Evolutionary conservation across 352 stramenopile genomes (phyloP).

Genomic region (Lagenidium giganteum): DNA sequence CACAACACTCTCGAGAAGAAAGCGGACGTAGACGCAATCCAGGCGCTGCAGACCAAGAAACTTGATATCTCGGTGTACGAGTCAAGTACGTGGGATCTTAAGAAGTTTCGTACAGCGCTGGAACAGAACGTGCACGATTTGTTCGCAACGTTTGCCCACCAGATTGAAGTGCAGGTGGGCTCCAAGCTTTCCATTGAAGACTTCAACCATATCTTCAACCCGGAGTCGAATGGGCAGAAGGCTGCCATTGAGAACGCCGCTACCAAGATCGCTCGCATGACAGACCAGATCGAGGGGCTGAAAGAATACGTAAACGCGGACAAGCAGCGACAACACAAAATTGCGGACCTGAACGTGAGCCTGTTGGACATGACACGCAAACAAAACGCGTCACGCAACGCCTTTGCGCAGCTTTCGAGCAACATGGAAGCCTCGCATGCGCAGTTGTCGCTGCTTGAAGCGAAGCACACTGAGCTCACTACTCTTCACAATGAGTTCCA

Average conservation of each 20-base stretch:
- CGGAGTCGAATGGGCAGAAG: conserved; percentile 39
- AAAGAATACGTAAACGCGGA: conserved; percentile 43
- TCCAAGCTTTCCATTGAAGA: conserved; percentile 54
- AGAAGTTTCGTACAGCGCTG: conserved; percentile 40
- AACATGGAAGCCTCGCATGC: conserved; percentile 20
- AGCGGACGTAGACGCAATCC: conserved; percentile 24
- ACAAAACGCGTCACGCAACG: conserved; percentile 32
- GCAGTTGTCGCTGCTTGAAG: conserved; percentile 1
- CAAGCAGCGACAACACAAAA: conserved; percentile 34
- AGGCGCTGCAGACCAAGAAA: conserved; percentile 39
- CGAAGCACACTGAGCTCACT: conserved; percentile 12
- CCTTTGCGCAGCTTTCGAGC: conserved; percentile 37
- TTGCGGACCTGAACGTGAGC: conserved; percentile 38
- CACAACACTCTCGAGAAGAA: conserved; percentile 29
- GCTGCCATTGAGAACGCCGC: conserved; percentile 40
- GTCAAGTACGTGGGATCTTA: conserved; percentile 37
- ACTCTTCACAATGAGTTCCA: conserved; percentile 13
- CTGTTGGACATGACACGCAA: conserved; percentile 47
- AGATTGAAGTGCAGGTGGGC: conserved; percentile 45
- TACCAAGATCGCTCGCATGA: conserved; percentile 42
- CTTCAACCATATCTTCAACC: conserved; percentile 65
- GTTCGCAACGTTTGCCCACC: conserved; percentile 48
- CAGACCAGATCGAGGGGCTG: conserved; percentile 35
- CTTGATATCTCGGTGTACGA: conserved; percentile 66
- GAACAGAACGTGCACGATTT: conserved; percentile 57